phyloP scores from a whole-genome alignment of 768 basidiomycete species.

The Rubroboletus satanas region DNA sequence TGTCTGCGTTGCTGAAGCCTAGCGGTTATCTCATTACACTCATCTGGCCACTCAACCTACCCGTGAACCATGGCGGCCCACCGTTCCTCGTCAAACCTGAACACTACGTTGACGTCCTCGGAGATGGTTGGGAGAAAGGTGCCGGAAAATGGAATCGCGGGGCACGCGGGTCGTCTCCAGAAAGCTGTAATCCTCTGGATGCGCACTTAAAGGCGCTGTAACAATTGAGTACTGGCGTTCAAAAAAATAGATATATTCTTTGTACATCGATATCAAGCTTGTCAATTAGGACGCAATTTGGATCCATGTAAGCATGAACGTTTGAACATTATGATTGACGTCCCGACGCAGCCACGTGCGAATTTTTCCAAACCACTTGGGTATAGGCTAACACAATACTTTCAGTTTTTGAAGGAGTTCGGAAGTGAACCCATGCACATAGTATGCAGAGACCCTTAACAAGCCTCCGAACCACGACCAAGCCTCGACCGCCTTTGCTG shows the following conservation, averaged over 20 bases:
- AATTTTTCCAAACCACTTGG: constrained; percentile 7
- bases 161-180: constrained; percentile 40
- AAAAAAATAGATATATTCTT: not conserved
- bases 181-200: not conserved
- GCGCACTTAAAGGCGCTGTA: not conserved
- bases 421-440: constrained; percentile 11
- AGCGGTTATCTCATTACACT: constrained; percentile 63
- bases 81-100: constrained; percentile 59
- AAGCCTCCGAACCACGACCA: constrained; percentile 14
- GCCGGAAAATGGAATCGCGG: constrained; percentile 41
- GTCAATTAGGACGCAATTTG: not conserved
- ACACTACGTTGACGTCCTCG: constrained; percentile 51
- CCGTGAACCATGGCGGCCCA: constrained; percentile 49
- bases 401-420: not conserved
- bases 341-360: constrained; percentile 4
- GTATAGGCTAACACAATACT: not conserved
- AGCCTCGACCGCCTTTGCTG: constrained; percentile 3
- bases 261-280: not conserved
- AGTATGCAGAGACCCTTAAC: constrained; percentile 25
- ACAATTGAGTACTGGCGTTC: not conserved
- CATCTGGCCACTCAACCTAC: constrained; percentile 51
- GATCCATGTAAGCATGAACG: not conserved
- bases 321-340: not conserved
- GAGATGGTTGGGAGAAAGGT: constrained; percentile 47
- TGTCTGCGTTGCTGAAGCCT: constrained; percentile 51